These are phyloP conservation scores for Apiotrichum laibachii DNA, from an alignment of 1,284 basidiomycete species.

Conservation along the genomic window DNA sequence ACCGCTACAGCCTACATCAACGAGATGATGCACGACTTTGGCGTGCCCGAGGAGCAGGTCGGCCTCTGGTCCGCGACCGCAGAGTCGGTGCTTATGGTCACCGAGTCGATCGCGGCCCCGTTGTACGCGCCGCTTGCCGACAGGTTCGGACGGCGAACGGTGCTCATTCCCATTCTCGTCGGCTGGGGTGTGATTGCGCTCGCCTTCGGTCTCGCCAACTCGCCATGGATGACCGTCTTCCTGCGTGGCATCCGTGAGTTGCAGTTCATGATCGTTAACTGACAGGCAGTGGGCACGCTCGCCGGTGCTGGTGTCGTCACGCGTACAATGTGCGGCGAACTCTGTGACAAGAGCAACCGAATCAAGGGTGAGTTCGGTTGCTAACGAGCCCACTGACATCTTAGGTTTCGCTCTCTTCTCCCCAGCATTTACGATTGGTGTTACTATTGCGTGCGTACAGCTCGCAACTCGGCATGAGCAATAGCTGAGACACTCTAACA, in stretches of 20 bases:
- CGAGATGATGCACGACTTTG: conserved; percentile 40
- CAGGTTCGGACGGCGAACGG: conserved; percentile 31
- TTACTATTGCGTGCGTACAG: conserved; percentile 34
- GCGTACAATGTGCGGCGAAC: conserved; percentile 41
- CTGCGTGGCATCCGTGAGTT: conserved; percentile 32
- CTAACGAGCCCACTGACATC: background rate
- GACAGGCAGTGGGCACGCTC: conserved; percentile 31
- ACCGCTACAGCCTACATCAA: conserved; percentile 37
- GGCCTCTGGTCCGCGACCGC: conserved; percentile 40
- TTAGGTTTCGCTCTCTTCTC: conserved; percentile 41
- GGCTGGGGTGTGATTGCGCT: conserved; percentile 27
- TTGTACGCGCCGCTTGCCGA: conserved; percentile 39
- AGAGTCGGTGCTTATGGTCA: conserved; percentile 38
- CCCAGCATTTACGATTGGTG: conserved; percentile 35
- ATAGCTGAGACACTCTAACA: background rate
- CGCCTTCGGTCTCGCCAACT: conserved; percentile 24
- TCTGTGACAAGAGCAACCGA: conserved; percentile 42
- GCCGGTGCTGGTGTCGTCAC: conserved; percentile 42
- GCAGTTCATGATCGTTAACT: background rate
- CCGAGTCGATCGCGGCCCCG: conserved; percentile 40
- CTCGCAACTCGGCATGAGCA: background rate
- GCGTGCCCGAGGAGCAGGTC: conserved; percentile 36
- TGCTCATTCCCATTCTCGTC: conserved; percentile 28
- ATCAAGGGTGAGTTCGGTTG: conserved; percentile 27
- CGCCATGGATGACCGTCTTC: conserved; percentile 24